Conservation (phyloP, 805 yeast genomes). For the Kazachstania africana region DNA sequence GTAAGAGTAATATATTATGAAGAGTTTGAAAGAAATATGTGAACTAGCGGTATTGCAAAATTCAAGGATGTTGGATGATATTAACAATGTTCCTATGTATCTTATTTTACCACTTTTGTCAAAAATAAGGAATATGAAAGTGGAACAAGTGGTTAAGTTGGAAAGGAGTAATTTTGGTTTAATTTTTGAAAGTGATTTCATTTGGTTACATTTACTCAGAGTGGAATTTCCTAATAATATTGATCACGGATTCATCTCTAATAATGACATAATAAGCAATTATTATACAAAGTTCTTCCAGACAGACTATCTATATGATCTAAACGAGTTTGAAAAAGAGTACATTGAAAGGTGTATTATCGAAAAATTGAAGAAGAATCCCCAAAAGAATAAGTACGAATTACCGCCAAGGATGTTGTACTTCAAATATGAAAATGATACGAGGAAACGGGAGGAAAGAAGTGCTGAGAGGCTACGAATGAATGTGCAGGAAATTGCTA, state of each 20-base stretch:
- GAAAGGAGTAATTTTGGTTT: constrained; percentile 24
- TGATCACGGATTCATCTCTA: constrained; percentile 21
- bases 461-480: constrained; percentile 27
- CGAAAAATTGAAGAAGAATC: constrained; percentile 11
- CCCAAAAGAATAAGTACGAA: constrained; percentile 17
- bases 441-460: constrained; percentile 23
- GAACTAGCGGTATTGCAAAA: constrained; percentile 17
- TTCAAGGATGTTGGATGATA: constrained; percentile 14
- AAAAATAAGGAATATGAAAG: constrained; percentile 19
- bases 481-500: constrained; percentile 19
- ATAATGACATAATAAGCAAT: constrained; percentile 12
- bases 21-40: constrained; percentile 13
- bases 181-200: constrained; percentile 29
- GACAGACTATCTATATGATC: not conserved
- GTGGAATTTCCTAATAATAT: constrained; percentile 28
- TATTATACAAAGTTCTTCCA: constrained; percentile 9
- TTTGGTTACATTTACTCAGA: constrained; percentile 25
- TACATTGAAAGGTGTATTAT: constrained; percentile 8
- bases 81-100: constrained; percentile 26
- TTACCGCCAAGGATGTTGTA: constrained; percentile 28
- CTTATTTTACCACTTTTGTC: constrained; percentile 22
- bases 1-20: no score
- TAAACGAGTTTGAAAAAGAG: constrained; percentile 6
- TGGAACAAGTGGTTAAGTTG: constrained; percentile 23
- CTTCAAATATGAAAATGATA: constrained; percentile 25